Evolutionary conservation across 257 asterid species (phyloP).

Genomic region (Petunia secreta): DNA sequence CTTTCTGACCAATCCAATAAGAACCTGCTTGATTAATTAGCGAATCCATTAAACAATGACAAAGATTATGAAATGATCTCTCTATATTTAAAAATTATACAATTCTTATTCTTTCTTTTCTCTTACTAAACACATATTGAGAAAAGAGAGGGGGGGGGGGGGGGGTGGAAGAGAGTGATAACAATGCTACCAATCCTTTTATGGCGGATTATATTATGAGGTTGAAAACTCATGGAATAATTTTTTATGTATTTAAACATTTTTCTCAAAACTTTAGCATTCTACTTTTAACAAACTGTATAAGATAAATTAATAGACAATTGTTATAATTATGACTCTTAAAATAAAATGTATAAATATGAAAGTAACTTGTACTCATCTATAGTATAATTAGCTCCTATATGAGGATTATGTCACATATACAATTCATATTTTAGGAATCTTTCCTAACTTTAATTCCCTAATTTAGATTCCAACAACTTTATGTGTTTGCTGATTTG

Average conservation of each 20-base stretch:
- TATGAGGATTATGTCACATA: no score
- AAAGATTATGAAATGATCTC: background rate
- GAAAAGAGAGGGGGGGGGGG: background rate
- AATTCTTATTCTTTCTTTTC: background rate
- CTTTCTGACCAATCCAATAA: slow-evolving; percentile 75
- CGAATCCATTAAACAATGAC: slow-evolving; percentile 62
- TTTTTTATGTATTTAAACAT: background rate
- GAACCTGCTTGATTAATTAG: slow-evolving; percentile 79
- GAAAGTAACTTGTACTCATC: no score
- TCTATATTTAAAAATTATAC: background rate
- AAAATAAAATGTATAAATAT: no score
- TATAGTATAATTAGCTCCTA: no score
- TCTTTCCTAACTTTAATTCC: no score
- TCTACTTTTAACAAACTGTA: background rate
- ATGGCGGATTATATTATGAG: background rate
- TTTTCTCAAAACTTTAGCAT: no score
- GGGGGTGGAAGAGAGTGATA: no score
- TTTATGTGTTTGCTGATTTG: no score
- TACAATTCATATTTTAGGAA: no score
- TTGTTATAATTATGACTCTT: no score
- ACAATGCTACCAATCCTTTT: slow-evolving; percentile 6
- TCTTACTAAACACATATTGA: background rate
- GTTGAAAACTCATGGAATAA: background rate
- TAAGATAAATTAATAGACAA: background rate
- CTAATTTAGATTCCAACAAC: no score